Evolutionary conservation across 176 grass and related monocot genomes (phyloP).

Genomic region (Typha latifolia): DNA sequence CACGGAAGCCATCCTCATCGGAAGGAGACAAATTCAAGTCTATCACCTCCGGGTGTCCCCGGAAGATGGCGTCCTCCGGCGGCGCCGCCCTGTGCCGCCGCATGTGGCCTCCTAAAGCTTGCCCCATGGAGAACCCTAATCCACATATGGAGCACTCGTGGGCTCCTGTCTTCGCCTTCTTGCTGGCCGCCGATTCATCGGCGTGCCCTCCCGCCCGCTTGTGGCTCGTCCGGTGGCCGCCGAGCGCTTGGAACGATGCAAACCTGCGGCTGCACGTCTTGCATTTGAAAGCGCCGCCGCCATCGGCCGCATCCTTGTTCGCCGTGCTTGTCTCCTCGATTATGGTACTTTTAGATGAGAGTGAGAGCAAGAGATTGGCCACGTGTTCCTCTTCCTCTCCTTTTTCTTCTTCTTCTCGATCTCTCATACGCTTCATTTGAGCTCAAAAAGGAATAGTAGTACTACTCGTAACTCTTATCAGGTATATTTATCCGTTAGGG

Average conservation of each 20-base stretch:
- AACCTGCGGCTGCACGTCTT: conserved; percentile 34
- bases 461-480: too few species aligned
- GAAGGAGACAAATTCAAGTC: neutral
- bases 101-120: conserved; percentile 66
- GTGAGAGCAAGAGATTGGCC: too few species aligned
- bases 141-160: conserved; percentile 60
- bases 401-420: too few species aligned
- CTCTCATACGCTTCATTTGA: too few species aligned
- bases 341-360: too few species aligned
- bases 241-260: conserved; percentile 23
- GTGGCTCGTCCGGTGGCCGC: conserved; percentile 30
- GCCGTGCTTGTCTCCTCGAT: too few species aligned
- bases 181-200: too few species aligned
- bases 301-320: neutral
- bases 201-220: neutral
- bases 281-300: conserved; percentile 22
- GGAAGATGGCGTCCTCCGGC: neutral
- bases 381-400: too few species aligned
- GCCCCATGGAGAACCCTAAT: conserved; percentile 41
- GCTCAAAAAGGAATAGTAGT: too few species aligned
- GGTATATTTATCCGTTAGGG: too few species aligned
- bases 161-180: conserved; percentile 13
- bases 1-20: conserved; percentile 2
- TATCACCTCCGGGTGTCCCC: neutral
- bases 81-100: conserved; percentile 35